These are phyloP conservation scores for Gossypioides kirkii DNA, from an alignment of 345 rosid species.

Conservation along the genomic window DNA sequence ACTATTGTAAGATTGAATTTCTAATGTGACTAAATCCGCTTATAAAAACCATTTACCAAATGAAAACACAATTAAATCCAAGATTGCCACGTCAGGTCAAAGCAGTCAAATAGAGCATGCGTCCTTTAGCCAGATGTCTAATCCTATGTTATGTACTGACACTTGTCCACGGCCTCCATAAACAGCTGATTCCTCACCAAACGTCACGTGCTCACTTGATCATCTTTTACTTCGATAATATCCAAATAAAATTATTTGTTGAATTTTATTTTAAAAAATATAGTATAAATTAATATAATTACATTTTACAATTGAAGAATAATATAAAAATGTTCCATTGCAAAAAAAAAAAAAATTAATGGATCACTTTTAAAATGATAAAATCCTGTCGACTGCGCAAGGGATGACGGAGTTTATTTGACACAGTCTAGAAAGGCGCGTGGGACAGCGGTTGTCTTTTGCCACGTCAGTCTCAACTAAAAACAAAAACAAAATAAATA, in stretches of 20 bases:
- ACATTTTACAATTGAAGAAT: background rate
- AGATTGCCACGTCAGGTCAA: slow-evolving; percentile 24
- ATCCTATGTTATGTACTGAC: background rate
- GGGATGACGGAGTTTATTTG: slow-evolving; percentile 7
- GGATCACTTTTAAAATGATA: background rate
- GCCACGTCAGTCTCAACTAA: background rate
- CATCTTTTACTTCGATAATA: background rate
- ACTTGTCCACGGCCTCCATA: background rate
- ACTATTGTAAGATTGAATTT: no score
- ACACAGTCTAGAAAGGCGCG: slow-evolving; percentile 12
- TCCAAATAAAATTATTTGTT: no score
- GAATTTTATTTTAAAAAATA: no score
- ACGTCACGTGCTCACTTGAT: background rate
- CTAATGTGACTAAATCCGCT: no score
- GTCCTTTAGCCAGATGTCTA: background rate
- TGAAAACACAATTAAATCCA: no score
- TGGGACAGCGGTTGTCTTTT: background rate
- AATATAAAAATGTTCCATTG: background rate
- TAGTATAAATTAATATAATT: background rate
- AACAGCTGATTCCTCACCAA: background rate
- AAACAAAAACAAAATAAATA: background rate
- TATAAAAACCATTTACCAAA: no score
- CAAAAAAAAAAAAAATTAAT: background rate
- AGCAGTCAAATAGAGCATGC: background rate
- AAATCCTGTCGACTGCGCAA: background rate